These are phyloP conservation scores for Cystofilobasidium capitatum DNA, from an alignment of 768 basidiomycete genomes.

Conservation along the genomic window DNA sequence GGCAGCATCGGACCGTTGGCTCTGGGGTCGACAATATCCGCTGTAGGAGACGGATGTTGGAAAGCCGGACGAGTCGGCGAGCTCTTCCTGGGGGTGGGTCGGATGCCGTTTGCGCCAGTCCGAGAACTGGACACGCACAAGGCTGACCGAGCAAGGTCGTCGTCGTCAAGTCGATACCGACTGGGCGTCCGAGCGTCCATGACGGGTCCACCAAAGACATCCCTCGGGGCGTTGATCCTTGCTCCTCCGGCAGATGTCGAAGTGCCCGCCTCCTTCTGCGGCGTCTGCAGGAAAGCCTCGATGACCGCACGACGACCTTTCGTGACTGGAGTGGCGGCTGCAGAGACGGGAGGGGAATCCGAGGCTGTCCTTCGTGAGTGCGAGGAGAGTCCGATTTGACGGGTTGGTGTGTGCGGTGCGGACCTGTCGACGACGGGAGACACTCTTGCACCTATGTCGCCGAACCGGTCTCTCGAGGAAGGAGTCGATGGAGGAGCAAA, in stretches of 20 bases:
- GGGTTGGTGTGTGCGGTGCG: no score
- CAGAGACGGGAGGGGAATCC: not conserved
- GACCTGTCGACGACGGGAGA: not conserved
- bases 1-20: constrained; percentile 18
- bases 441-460: not conserved
- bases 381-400: no score
- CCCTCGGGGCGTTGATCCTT: no score
- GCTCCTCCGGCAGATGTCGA: no score
- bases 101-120: no score
- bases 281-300: constrained; percentile 8
- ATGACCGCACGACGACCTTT: not conserved
- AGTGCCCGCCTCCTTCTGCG: not conserved
- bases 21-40: not conserved
- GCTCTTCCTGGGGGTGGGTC: not conserved
- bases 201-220: not conserved
- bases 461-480: not conserved
- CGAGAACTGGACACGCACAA: no score
- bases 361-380: no score
- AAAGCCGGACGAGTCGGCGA: not conserved
- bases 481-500: not conserved
- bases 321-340: not conserved
- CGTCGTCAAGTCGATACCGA: constrained; percentile 14
- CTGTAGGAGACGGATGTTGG: not conserved
- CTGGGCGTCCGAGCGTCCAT: constrained; percentile 11
- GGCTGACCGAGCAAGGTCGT: not conserved